Percentiles rank a stretch among this genome's conserved stretches.
Evolutionary conservation across 2,329 filamentous ascomycete species (phyloP).

Genomic region (Corniculantispora saksenae): DNA sequence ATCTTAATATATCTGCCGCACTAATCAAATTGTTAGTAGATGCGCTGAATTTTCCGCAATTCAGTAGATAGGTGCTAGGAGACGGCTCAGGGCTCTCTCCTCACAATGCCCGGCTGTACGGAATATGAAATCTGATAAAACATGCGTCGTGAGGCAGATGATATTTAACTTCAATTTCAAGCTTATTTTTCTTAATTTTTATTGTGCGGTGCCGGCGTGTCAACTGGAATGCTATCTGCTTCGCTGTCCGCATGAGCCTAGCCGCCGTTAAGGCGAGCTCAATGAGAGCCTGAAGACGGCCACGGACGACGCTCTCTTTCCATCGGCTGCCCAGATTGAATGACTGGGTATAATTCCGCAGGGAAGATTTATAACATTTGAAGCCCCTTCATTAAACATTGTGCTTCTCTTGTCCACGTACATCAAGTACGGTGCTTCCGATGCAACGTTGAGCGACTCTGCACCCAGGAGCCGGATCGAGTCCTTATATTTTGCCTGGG

Average conservation of each 20-base stretch:
- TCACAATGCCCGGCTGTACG: no score
- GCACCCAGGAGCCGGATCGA: slow-evolving; percentile 5
- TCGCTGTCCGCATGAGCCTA: neutral
- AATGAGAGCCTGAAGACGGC: slow-evolving; percentile 12
- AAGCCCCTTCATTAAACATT: slow-evolving; percentile 22
- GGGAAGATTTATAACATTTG: slow-evolving; percentile 10
- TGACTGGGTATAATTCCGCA: slow-evolving; percentile 25
- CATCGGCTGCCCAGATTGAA: slow-evolving; percentile 17
- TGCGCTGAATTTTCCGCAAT: no score
- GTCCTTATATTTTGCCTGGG: neutral
- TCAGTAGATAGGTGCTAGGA: no score
- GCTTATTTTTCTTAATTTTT: no score
- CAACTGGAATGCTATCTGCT: neutral
- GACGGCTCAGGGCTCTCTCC: no score
- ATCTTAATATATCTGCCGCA: no score
- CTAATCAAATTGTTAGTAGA: no score
- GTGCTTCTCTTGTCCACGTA: slow-evolving; percentile 25
- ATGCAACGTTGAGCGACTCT: slow-evolving; percentile 5
- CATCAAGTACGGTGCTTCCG: slow-evolving; percentile 31
- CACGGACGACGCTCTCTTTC: slow-evolving; percentile 2
- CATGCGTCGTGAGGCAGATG: no score
- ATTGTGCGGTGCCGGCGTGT: no score
- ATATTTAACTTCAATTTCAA: no score
- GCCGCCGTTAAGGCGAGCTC: neutral
- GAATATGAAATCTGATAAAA: no score